Base-by-base conservation (phyloP, 805 yeast species). In the Saccharomycopsis amapae region DNA sequence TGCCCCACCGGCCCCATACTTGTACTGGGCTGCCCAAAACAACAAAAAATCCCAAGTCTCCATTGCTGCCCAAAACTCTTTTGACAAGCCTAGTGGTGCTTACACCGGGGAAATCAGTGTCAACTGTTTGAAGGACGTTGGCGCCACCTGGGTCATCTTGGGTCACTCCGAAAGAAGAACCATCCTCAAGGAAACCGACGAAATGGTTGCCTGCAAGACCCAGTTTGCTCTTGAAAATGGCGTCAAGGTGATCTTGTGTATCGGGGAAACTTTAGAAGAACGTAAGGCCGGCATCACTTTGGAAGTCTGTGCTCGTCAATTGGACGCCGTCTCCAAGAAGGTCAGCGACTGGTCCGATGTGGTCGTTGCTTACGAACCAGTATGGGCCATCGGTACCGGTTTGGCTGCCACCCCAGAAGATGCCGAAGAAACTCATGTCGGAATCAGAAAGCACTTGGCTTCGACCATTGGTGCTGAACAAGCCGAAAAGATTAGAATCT, bases 341-440 rank as follows among this genome's bases (percentile, higher is more conserved):
- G 81, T 87, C 53, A 61, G 65, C 61, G 97, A 89, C 80, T 90
- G 97, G 97, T 61, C 83, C 54, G 76, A 85, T 68, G 75, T 93
- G 57, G 97, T 93, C 56, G 72, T 93, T 67, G 98, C 98, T 62
- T 93, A 93, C 74, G 98, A 93, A 75, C 98, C 98, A 60, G 96
- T 93, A 58, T 93, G 98, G 98, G 98, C 98, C 60, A 93, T 93
- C 61, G 98, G 98, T 68, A 89, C 97, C 59, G 98, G 98, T 64
- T 79, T 93, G 64, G 96, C 97, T 61, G 97, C 98, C 53, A 93
- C 98, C 59, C 88, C 98, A 58, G 85, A 84, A 57, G 98, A 93
- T 65, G 98, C 98, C 58, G 96, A 93, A 75, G 87, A 81, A 57
- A 86, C 93, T 62, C 98, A 93, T 75, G 76, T 77, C 65, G 76